phyloP scores from a whole-genome alignment of 2,329 filamentous ascomycete genomes.

The Fusarium cicatricum region DNA sequence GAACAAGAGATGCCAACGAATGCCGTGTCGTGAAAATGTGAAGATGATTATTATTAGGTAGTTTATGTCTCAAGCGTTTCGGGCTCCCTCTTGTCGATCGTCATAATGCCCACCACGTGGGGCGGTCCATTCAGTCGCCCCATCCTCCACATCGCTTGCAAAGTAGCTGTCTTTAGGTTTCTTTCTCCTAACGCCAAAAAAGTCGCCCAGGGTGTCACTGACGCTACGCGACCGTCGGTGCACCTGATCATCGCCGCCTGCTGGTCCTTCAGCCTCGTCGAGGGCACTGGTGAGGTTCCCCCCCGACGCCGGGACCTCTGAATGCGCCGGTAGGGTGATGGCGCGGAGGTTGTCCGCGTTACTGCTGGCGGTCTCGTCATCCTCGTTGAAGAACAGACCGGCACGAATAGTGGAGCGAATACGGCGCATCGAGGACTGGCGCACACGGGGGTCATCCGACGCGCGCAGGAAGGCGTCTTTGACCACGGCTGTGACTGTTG shows the following conservation, averaged over 20 bases:
- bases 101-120: not conserved
- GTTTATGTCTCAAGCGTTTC: constrained; percentile 18
- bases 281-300: constrained; percentile 35
- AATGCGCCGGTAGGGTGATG: constrained; percentile 27
- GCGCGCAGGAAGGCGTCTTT: constrained; percentile 62
- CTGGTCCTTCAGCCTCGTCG: constrained; percentile 27
- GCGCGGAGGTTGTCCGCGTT: constrained; percentile 27
- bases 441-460: constrained; percentile 50
- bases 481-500: constrained; percentile 65
- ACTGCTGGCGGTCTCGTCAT: constrained; percentile 45
- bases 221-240: constrained; percentile 50
- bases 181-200: constrained; percentile 50
- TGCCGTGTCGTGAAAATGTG: constrained; percentile 21
- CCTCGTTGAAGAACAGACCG: constrained; percentile 62
- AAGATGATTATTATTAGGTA: constrained; percentile 30
- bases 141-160: constrained; percentile 34
- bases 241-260: constrained; percentile 25
- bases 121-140: constrained; percentile 13
- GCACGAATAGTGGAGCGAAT: constrained; percentile 60
- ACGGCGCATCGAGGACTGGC: constrained; percentile 56
- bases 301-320: constrained; percentile 38
- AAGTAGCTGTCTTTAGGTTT: constrained; percentile 39
- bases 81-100: constrained; percentile 11
- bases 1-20: constrained; percentile 29
- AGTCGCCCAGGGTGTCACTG: constrained; percentile 52